phyloP scores from a whole-genome alignment of 164 flowering plant genomes.

The Macadamia tetraphylla region DNA sequence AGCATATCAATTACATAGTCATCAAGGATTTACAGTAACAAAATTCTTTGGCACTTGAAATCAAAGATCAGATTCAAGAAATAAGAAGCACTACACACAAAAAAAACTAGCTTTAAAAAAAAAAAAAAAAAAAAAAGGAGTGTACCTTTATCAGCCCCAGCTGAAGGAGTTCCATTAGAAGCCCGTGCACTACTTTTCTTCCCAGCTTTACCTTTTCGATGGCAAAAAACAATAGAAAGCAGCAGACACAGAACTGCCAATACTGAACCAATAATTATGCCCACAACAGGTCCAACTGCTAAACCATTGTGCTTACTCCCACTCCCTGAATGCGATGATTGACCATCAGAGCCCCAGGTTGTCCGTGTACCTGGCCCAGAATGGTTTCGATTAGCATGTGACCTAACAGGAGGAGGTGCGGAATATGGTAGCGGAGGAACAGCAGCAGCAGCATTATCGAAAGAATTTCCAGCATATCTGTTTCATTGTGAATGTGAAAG shows the following conservation, averaged over 20 bases:
- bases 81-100: not conserved
- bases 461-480: conserved; percentile 83
- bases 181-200: conserved; percentile 38
- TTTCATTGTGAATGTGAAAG: conserved; percentile 10
- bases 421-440: conserved; percentile 83
- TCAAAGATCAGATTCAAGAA: not conserved
- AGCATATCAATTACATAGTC: not conserved
- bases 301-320: conserved; percentile 28
- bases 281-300: conserved; percentile 49
- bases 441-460: conserved; percentile 83
- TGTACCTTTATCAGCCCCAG: conserved; percentile 40
- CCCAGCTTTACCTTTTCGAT: conserved; percentile 32
- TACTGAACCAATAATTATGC: conserved; percentile 55
- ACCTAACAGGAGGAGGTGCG: conserved; percentile 66
- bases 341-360: conserved; percentile 25
- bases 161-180: conserved; percentile 40
- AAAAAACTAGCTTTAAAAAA: not conserved
- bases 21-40: not conserved
- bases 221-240: conserved; percentile 52
- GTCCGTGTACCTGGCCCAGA: conserved; percentile 30
- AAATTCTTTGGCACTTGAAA: not conserved
- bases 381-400: conserved; percentile 33
- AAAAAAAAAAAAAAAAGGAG: not conserved
- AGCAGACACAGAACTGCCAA: conserved; percentile 29
- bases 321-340: conserved; percentile 21